Conservation (phyloP, 495 filamentous ascomycete species). For the Pseudoneurospora amorphoporcata region DNA sequence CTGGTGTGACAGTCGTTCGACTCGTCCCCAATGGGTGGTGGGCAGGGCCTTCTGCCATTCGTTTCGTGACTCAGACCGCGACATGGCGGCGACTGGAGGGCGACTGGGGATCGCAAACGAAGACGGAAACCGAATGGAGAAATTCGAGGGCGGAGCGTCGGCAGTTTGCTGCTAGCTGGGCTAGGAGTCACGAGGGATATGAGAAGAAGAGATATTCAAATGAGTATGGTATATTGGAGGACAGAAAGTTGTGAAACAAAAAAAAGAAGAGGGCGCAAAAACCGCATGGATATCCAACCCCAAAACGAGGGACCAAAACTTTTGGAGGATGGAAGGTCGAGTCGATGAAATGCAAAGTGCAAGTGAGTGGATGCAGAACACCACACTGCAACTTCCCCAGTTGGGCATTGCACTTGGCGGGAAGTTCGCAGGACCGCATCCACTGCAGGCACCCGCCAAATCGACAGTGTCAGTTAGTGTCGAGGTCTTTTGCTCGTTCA, state of each 20-base stretch:
- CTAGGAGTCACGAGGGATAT: neutral
- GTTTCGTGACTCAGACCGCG: constrained; percentile 11
- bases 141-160: constrained; percentile 4
- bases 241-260: neutral
- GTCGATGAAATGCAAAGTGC: neutral
- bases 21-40: constrained; percentile 14
- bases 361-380: neutral
- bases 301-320: neutral
- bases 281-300: neutral
- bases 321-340: neutral
- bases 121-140: constrained; percentile 3
- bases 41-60: constrained; percentile 26
- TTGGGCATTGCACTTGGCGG: neutral
- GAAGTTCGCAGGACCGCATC: neutral
- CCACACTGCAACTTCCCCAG: neutral
- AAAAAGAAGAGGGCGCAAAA: neutral
- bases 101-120: constrained; percentile 2
- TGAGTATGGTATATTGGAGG: neutral
- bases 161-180: constrained; percentile 5
- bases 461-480: neutral
- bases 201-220: neutral
- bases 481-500: neutral
- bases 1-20: constrained; percentile 17
- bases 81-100: constrained; percentile 15
- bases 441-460: neutral